Conservation (phyloP, 441 rosid species). For the Biscutella laevigata region DNA sequence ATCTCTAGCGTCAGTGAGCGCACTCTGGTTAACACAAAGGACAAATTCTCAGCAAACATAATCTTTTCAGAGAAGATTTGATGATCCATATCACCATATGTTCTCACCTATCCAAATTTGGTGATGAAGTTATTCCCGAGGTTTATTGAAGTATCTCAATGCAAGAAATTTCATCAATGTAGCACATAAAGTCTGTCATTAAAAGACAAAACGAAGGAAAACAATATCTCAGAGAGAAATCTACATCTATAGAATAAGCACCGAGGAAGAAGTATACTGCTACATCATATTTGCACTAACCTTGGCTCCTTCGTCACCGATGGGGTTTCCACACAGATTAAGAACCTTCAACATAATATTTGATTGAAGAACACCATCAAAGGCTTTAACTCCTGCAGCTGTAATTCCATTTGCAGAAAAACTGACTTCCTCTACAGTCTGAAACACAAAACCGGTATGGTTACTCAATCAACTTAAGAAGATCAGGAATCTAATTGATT, state of each 20-base stretch:
- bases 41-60: neutral
- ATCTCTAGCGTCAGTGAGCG: slow-evolving; percentile 79
- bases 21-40: slow-evolving; percentile 42
- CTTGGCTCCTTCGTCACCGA: slow-evolving; percentile 94
- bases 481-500: neutral
- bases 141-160: slow-evolving; percentile 75
- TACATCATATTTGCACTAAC: slow-evolving; percentile 36
- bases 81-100: too few relatives aligned
- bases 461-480: slow-evolving; percentile 13
- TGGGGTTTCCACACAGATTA: slow-evolving; percentile 79
- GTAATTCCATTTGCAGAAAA: slow-evolving; percentile 95
- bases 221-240: slow-evolving; percentile 6
- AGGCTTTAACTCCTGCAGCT: slow-evolving; percentile 74
- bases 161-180: slow-evolving; percentile 57
- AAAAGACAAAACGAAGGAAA: neutral
- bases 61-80: neutral
- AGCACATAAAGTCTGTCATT: slow-evolving; percentile 56
- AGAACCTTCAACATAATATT: slow-evolving; percentile 58
- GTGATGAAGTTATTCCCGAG: slow-evolving; percentile 83
- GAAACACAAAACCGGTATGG: slow-evolving; percentile 8
- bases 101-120: slow-evolving; percentile 90
- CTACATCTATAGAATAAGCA: slow-evolving; percentile 1
- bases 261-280: neutral
- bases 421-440: slow-evolving; percentile 80
- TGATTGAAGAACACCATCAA: slow-evolving; percentile 77